Evolutionary conservation across 1,284 basidiomycete genomes (phyloP).

Genomic region (Trichosporon coremiiforme): DNA sequence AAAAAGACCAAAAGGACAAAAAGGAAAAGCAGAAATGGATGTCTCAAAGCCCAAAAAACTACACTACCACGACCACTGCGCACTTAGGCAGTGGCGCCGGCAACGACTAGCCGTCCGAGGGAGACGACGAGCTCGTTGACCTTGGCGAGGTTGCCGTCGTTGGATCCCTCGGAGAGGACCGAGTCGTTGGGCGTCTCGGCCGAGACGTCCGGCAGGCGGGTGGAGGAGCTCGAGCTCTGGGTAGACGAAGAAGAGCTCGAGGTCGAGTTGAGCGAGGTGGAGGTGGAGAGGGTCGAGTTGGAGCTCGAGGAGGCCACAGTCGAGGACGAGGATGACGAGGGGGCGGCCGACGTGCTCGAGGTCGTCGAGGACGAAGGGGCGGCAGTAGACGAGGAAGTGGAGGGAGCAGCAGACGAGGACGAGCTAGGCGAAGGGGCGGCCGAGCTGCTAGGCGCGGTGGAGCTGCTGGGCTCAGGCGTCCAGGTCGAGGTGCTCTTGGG

Average conservation of each 20-base stretch:
- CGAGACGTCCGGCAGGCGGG: constrained; percentile 17
- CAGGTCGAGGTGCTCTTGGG: constrained; percentile 36
- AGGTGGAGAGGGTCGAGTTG: constrained; percentile 26
- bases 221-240: not conserved
- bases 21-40: not conserved
- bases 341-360: not conserved
- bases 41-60: not conserved
- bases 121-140: constrained; percentile 45
- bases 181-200: constrained; percentile 19
- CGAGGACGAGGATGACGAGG: not conserved
- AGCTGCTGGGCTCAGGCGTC: not conserved
- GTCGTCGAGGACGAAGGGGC: constrained; percentile 32
- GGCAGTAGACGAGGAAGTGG: constrained; percentile 16
- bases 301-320: not conserved
- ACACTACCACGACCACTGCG: too few relatives aligned
- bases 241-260: not conserved
- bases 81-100: constrained; percentile 31
- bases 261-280: constrained; percentile 22
- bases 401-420: constrained; percentile 42
- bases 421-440: constrained; percentile 25
- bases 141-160: constrained; percentile 39
- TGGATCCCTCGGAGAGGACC: constrained; percentile 19
- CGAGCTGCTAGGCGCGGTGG: too few relatives aligned
- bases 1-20: not conserved
- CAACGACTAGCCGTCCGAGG: constrained; percentile 47